A percentile compares a stretch with the other conserved stretches of the same genome.
Evolutionary conservation across 352 stramenopile species (phyloP).

Genomic region (Globisporangium parvum): DNA sequence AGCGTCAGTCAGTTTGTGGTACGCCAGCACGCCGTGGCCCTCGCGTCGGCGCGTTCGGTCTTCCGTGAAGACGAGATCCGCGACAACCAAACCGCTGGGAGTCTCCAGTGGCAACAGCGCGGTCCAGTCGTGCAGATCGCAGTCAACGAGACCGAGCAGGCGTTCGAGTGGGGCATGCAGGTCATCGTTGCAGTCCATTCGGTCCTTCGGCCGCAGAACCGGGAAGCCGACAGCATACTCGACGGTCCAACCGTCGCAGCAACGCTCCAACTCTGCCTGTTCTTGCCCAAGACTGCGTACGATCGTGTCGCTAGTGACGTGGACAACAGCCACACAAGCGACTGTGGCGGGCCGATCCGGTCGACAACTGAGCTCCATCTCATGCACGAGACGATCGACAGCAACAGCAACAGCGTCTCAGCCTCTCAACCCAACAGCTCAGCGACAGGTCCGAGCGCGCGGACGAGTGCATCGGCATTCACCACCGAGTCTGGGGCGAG

Average conservation of each 20-base stretch:
- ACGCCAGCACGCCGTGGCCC: constrained; percentile 13
- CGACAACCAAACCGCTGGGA: background rate
- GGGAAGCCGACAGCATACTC: background rate
- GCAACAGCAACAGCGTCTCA: background rate
- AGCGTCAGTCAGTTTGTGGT: constrained; percentile 1
- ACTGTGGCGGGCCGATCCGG: background rate
- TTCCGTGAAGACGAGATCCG: constrained; percentile 13
- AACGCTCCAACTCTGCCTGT: constrained; percentile 16
- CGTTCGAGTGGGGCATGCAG: constrained; percentile 32
- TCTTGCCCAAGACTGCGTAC: constrained; percentile 33
- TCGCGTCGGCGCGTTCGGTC: constrained; percentile 12
- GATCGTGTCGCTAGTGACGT: background rate
- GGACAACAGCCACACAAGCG: background rate
- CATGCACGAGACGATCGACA: background rate
- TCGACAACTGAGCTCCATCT: constrained; percentile 1
- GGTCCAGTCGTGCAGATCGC: constrained; percentile 23
- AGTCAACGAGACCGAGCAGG: constrained; percentile 17
- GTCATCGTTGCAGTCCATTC: constrained; percentile 14
- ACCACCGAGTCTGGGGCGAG: no score
- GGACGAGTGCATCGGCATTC: no score
- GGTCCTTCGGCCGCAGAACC: constrained; percentile 7
- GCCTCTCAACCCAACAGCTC: background rate
- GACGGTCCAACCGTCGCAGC: constrained; percentile 1
- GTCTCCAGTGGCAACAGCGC: constrained; percentile 24
- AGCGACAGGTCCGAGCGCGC: background rate